A percentile compares a stretch with the other conserved stretches of the same genome.
These are phyloP conservation scores for Botryosphaeria agaves DNA, from an alignment of 2,329 filamentous ascomycete species.

Conservation along the genomic window DNA sequence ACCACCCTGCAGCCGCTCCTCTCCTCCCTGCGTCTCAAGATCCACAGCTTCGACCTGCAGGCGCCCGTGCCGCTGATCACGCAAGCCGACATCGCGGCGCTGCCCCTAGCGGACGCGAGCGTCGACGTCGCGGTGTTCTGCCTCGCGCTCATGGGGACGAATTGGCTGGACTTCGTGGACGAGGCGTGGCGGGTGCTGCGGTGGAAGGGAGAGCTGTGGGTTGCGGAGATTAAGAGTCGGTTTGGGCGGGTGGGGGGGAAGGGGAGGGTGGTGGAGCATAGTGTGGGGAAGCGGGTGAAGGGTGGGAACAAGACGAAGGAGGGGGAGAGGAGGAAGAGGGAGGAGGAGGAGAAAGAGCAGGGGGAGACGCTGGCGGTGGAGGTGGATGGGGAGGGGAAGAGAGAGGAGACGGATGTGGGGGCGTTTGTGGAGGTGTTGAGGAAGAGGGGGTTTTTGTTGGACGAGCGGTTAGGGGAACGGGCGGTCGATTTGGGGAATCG, in stretches of 20 bases:
- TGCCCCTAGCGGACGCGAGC: conserved; percentile 58
- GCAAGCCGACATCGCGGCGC: conserved; percentile 69
- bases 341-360: conserved; percentile 34
- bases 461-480: conserved; percentile 34
- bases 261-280: conserved; percentile 42
- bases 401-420: conserved; percentile 67
- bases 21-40: conserved; percentile 51
- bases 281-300: conserved; percentile 49
- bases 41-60: conserved; percentile 79
- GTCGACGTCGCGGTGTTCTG: conserved; percentile 90
- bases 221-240: conserved; percentile 89
- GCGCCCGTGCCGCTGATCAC: conserved; percentile 62
- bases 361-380: conserved; percentile 38
- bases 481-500: conserved; percentile 75
- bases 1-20: conserved; percentile 39
- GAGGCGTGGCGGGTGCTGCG: conserved; percentile 84
- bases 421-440: conserved; percentile 73
- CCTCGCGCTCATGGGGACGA: conserved; percentile 94
- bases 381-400: conserved; percentile 49
- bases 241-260: conserved; percentile 46
- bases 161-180: conserved; percentile 93
- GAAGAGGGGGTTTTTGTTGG: conserved; percentile 70
- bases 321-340: conserved; percentile 29
- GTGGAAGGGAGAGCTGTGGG: conserved; percentile 92
- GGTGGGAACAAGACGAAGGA: conserved; percentile 16